Conservation (phyloP, 192 early-diverging fungal species). For the Backusella westeae region DNA sequence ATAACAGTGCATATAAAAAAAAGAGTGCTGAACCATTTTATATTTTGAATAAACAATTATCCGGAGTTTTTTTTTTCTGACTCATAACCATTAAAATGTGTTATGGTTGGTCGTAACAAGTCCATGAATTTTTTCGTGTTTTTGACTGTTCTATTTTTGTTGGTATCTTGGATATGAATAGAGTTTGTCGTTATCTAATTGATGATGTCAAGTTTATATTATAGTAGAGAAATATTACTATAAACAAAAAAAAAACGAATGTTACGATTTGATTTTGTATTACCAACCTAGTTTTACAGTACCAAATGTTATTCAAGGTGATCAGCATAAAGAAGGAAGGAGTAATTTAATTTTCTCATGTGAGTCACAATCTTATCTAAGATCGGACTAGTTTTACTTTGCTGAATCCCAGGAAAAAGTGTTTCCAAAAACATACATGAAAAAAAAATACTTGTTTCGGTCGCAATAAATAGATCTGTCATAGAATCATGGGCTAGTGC, state of each 20-base stretch:
- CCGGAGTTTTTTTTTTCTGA: conserved; percentile 3
- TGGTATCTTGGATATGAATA: background rate
- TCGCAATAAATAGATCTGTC: background rate
- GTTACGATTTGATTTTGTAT: background rate
- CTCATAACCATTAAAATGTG: background rate
- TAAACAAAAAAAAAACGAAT: background rate
- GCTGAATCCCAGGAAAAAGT: background rate
- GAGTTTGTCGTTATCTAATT: background rate
- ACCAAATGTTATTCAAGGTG: background rate
- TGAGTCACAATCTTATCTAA: conserved; percentile 15
- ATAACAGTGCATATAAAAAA: background rate
- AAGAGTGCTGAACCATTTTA: background rate
- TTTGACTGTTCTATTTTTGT: background rate
- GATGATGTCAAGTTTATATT: background rate
- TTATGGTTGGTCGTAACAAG: background rate
- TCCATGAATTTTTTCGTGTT: background rate
- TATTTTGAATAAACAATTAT: conserved; percentile 1
- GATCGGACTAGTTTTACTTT: conserved; percentile 3
- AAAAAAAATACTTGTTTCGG: background rate
- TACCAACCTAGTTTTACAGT: background rate
- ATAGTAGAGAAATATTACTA: background rate
- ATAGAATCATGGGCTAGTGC: conserved; percentile 2
- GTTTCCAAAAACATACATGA: background rate
- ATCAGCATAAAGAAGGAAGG: background rate
- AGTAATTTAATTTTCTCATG: conserved; percentile 4